A percentile compares a stretch with the other conserved stretches of the same genome.
Conservation (phyloP, 202 grass and related monocot genomes). For the Digitaria exilis region DNA sequence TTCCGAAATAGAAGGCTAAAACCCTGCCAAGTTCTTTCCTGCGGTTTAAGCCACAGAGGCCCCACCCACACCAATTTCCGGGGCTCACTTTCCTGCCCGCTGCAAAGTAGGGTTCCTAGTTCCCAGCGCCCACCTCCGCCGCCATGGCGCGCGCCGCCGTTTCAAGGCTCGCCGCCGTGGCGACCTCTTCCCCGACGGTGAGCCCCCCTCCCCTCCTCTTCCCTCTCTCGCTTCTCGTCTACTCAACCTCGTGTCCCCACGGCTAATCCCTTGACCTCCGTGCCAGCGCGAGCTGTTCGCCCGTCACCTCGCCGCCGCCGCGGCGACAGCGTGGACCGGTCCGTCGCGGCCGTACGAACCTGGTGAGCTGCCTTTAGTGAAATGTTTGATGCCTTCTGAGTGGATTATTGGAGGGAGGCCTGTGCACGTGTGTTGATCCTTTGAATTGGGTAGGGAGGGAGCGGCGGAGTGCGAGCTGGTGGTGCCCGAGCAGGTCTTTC, state of each 20-base stretch:
- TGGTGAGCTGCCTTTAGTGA: conserved; percentile 16
- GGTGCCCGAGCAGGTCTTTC: conserved; percentile 66
- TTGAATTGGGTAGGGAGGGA: conserved; percentile 44
- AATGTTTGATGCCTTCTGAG: background rate
- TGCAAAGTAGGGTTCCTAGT: conserved; percentile 25
- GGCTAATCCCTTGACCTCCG: conserved; percentile 19
- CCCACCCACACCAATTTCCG: background rate
- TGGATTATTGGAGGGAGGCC: background rate
- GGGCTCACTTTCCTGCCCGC: background rate
- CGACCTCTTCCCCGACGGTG: conserved; percentile 37
- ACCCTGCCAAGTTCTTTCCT: background rate
- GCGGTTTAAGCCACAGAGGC: background rate
- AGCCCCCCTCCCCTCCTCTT: background rate
- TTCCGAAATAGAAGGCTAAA: conserved; percentile 11
- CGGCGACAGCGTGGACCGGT: conserved; percentile 35
- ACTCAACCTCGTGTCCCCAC: background rate
- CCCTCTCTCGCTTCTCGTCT: background rate
- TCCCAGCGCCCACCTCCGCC: background rate
- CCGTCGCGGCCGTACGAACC: conserved; percentile 19
- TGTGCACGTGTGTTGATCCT: conserved; percentile 28
- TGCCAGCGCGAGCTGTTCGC: conserved; percentile 55
- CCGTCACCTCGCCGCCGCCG: conserved; percentile 44
- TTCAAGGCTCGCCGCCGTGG: conserved; percentile 48
- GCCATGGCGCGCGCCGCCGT: conserved; percentile 49
- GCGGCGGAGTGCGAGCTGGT: conserved; percentile 44